Base-by-base conservation (phyloP, 306 rosid genomes). In the Macrotyloma uniflorum region DNA sequence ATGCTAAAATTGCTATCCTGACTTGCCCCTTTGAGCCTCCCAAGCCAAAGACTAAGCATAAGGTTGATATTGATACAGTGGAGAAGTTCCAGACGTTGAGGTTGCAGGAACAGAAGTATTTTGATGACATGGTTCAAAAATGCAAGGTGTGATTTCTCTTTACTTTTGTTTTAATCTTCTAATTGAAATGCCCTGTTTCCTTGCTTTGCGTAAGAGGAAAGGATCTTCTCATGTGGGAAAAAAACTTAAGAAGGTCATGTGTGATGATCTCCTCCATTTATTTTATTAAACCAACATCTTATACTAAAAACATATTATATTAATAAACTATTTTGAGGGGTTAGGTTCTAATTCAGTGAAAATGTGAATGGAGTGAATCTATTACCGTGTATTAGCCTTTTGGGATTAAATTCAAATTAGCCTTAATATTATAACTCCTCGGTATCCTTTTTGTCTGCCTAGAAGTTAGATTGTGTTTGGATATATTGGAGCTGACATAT, bases 11-110 rank as follows among this genome's bases (percentile, higher is more conserved):
- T 85, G 99, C 99, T 54, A 93, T 96, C 54, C 80, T 96, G 91
- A 96, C 98, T 74, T 96, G 99, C 75, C 91, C 99, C 78, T 96
- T 96, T 90, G 99, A 96, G 89, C 99, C 99, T 65, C 99, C 98
- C 0, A 96, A 96, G 71, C 99, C 98, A 68, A 96, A 96, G 88
- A 96, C 99, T 38, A 96, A 96, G 83, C 99, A 96, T 93, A 96
- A 96, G 96, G 99, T 96, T 74, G 98, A 96, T 70, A 90, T 96
- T 83, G 99, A 96, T 67, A 82, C 99, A 12, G 98, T 93, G 76
- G 97, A 96, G 77, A 96, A 93, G 90, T 96, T 96, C 76, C 96
- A 96, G 77, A 93, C 97, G 1, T 84, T 96, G 43, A 88, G 98
- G 70, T 23, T 57, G 73, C 99, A 96, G 82, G 98, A 96, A 15